Base-by-base conservation (phyloP, 116 monocot species). In the Papilionanthe hybrid region DNA sequence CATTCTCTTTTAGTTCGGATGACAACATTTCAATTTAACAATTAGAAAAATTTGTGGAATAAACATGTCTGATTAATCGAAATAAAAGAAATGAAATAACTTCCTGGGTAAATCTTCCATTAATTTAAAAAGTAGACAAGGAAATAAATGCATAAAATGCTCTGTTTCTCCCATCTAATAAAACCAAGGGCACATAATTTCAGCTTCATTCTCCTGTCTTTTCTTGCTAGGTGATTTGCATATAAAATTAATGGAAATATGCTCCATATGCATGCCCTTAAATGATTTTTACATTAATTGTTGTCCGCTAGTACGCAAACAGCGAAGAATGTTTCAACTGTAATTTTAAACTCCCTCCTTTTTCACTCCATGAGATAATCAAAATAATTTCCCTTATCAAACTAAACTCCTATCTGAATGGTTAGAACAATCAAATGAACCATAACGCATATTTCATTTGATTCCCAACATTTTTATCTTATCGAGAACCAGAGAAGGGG, bases 131-230 rank as follows among this genome's bases (percentile, higher is more conserved):
- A 63, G 63, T 1, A 63, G n/a, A 63, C 63, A 63, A 63, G 23
- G 10, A 9, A 63, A 63, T 63, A 63, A 63, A 63, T 63, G 63
- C 63, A 63, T 22, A 63, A 63, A 23, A 63, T 63, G 63, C 63
- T 25, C 0, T 58, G 17, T 63, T 63, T 63, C 25, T 6, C 60
- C 12, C 20, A 63, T 25, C 58, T 58, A 58, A 58, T 58, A 58
- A 58, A 58, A 58, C 22, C 58, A 20, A 63, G n/a, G 23, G 63
- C 22, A 25, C 63, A 63, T 63, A 63, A 8, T 7, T 63, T 6
- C 9, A 63, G 25, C 23, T 63, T 63, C 63, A 63, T 63, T 63
- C 63, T 25, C n/a, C 7, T 63, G 63, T 63, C 63, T 63, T 20
- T 63, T 63, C 25, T 63, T 20, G 22, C 25, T 63, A 63, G 0